Evolutionary conservation across 2,329 filamentous ascomycete species (phyloP).

Genomic region (Trichoderma lentiforme): DNA sequence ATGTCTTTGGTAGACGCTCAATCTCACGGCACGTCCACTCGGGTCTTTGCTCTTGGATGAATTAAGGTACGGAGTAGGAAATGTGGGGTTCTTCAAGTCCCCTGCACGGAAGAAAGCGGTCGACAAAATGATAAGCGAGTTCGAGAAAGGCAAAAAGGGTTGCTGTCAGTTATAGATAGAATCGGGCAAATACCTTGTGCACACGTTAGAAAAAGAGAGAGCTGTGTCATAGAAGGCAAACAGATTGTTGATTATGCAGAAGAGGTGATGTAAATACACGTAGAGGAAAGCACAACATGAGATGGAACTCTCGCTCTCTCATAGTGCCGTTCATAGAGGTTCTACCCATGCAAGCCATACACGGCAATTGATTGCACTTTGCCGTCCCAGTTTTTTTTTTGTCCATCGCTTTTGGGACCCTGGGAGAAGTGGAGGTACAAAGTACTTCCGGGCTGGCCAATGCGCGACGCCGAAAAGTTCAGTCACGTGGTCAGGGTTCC

Average conservation of each 20-base stretch:
- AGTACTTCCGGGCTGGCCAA: background rate
- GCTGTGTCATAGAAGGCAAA: background rate
- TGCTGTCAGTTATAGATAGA: background rate
- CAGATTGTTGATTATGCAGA: background rate
- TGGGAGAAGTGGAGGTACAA: background rate
- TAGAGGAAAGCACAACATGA: background rate
- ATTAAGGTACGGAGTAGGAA: conserved; percentile 3
- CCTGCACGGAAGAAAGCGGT: background rate
- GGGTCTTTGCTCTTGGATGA: conserved; percentile 7
- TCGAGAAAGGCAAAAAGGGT: background rate
- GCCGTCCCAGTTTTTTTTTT: background rate
- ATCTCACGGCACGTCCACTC: conserved; percentile 11
- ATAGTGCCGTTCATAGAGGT: background rate
- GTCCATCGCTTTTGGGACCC: background rate
- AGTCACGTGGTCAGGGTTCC: conserved; percentile 40
- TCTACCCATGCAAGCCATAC: background rate
- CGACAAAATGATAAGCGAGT: background rate
- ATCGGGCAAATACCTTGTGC: background rate
- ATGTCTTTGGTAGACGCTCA: background rate
- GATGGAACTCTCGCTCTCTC: background rate
- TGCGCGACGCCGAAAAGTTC: background rate
- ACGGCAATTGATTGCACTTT: background rate
- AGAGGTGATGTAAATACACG: background rate
- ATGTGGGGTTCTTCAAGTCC: conserved; percentile 8
- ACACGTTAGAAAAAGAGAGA: background rate